Base-by-base conservation (phyloP, 305 asterid genomes). In the Solanum aculeatissimum region DNA sequence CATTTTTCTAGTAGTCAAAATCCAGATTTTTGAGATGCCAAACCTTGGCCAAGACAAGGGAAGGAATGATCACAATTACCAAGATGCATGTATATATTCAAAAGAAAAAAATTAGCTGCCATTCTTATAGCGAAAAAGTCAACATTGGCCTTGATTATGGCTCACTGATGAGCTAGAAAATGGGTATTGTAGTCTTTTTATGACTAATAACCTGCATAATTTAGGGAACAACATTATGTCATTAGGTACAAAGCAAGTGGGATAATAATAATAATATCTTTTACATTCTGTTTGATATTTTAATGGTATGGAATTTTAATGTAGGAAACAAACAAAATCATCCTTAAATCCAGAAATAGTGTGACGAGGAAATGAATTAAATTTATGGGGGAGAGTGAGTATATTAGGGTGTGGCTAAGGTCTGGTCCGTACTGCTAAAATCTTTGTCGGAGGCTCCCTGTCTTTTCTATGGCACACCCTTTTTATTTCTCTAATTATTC, bases 371-470 rank as follows among this genome's bases (percentile, higher is more conserved):
- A 78, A 58, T 58, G 74, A 55, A n/a, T 29, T 43, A 70, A 43
- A 66, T 83, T 85, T 80, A 55, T 49, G 19, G 80, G 85, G 68
- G 75, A 13, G 53, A 27, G 85, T 74, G 85, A 71, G 75, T 81
- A 15, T 25, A 81, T 47, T 84, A 63, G 6, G 75, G 84, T 84
- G 40, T 66, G 85, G 83, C 14, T 35, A n/a, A 75, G 72, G 21
- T 62, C 83, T 68, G 90, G 82, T 77, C 75, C 88, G 84, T 85
- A 83, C 92, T 86, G 90, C 60, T 79, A 79, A 87, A 84, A 88
- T 90, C 91, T 88, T 87, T 88, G 91, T 86, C 90, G 89, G 88
- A 87, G 69, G 71, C 89, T 69, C 83, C 81, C 43, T 85, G 89
- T 87, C 90, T 82, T 85, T 14, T 83, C 57, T 70, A 54, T 21